Conservation (phyloP, 805 yeast genomes). For the Brettanomyces bruxellensis region DNA sequence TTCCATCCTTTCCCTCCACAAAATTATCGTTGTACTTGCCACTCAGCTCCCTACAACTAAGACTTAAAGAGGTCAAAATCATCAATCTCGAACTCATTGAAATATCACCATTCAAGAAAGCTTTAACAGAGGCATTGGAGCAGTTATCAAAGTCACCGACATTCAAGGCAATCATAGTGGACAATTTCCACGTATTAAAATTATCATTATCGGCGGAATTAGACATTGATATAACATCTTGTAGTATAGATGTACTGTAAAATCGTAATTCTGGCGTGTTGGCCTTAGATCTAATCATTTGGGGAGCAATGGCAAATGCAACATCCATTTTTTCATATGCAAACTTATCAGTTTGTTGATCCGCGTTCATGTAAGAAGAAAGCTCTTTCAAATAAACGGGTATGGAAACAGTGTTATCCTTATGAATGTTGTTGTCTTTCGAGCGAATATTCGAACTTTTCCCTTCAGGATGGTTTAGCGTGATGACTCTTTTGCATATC, state of each 20-base stretch:
- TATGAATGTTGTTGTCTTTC: constrained; percentile 35
- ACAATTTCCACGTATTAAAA: constrained; percentile 61
- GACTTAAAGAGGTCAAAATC: constrained; percentile 56
- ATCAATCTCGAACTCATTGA: constrained; percentile 72
- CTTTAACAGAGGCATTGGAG: constrained; percentile 36
- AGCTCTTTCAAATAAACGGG: constrained; percentile 74
- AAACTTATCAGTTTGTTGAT: constrained; percentile 32
- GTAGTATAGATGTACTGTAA: constrained; percentile 46
- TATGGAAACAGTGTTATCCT: constrained; percentile 26
- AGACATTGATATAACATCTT: constrained; percentile 40
- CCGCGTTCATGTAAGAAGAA: constrained; percentile 42
- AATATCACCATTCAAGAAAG: constrained; percentile 63
- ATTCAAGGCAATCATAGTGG: constrained; percentile 55
- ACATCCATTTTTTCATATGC: constrained; percentile 40
- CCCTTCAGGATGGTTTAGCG: constrained; percentile 14
- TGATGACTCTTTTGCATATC: constrained; percentile 1
- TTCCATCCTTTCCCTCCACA: constrained; percentile 28
- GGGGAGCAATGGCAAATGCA: constrained; percentile 46
- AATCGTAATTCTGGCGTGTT: constrained; percentile 53
- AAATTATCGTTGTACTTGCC: constrained; percentile 46
- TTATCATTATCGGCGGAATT: constrained; percentile 47
- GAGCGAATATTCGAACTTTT: too few relatives aligned
- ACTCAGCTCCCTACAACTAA: constrained; percentile 65
- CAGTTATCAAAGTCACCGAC: constrained; percentile 34
- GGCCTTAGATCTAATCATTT: constrained; percentile 57